A percentile compares a stretch with the other conserved stretches of the same genome.
Evolutionary conservation across 176 grass and related monocot species (phyloP).

Genomic region (Oryza meyeriana): DNA sequence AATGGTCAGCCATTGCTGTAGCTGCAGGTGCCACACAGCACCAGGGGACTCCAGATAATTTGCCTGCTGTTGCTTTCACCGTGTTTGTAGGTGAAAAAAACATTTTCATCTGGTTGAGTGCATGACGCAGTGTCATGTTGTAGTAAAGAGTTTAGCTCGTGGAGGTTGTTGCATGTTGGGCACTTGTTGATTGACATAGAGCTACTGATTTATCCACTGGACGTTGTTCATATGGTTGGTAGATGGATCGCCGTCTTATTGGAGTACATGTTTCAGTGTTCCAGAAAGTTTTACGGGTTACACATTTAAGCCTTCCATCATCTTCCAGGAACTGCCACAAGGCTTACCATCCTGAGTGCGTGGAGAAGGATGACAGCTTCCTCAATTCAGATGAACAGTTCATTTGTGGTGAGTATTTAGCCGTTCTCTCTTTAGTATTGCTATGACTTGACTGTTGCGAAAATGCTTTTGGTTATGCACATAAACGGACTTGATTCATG

Average conservation of each 20-base stretch:
- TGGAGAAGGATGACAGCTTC: constrained; percentile 56
- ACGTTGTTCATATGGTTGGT: neutral
- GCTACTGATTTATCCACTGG: neutral
- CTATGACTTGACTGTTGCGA: neutral
- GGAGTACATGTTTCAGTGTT: neutral
- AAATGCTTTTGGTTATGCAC: neutral
- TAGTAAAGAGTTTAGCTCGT: neutral
- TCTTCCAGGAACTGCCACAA: constrained; percentile 81
- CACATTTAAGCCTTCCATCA: neutral
- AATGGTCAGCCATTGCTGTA: neutral
- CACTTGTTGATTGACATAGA: neutral
- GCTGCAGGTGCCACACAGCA: neutral
- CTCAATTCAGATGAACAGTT: constrained; percentile 60
- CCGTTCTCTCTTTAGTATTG: neutral
- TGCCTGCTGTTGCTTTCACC: neutral
- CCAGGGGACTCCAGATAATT: neutral
- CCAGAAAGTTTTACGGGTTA: neutral
- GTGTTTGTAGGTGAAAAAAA: neutral
- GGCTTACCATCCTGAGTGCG: constrained; percentile 73
- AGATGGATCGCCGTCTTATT: neutral
- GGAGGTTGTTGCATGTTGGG: neutral
- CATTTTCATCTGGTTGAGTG: neutral
- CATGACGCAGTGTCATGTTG: neutral
- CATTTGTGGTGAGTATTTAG: constrained; percentile 74
- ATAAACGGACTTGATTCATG: neutral